These are phyloP conservation scores for Arthrinium puccinioides DNA, from an alignment of 2,329 filamentous ascomycete species.

Conservation along the genomic window DNA sequence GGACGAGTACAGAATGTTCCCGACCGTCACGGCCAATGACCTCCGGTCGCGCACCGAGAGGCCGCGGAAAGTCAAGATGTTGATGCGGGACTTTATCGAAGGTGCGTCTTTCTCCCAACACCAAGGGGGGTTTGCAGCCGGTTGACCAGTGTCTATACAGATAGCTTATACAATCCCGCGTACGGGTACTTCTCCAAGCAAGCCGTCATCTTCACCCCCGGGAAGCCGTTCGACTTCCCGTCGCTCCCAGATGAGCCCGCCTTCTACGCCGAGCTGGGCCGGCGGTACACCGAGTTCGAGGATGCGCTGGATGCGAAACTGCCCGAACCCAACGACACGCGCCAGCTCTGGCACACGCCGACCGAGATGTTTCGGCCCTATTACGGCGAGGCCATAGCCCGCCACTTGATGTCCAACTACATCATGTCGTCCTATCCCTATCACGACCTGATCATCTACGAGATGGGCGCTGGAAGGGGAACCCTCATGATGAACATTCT, in stretches of 20 bases:
- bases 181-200: constrained; percentile 97
- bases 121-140: not conserved
- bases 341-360: constrained; percentile 96
- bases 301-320: constrained; percentile 70
- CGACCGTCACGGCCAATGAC: constrained; percentile 76
- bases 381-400: constrained; percentile 95
- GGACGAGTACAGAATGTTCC: constrained; percentile 75
- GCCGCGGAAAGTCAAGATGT: constrained; percentile 88
- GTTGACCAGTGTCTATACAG: constrained; percentile 34
- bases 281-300: constrained; percentile 85
- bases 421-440: constrained; percentile 90
- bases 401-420: constrained; percentile 94
- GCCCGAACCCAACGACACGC: constrained; percentile 58
- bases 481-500: constrained; percentile 98
- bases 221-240: constrained; percentile 85
- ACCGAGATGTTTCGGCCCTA: constrained; percentile 95
- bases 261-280: constrained; percentile 70
- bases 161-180: constrained; percentile 87
- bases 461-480: constrained; percentile 95
- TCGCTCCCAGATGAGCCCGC: constrained; percentile 74
- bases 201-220: constrained; percentile 90
- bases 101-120: constrained; percentile 39
- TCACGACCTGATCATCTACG: constrained; percentile 95
- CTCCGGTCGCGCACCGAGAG: constrained; percentile 66
- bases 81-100: constrained; percentile 95